Evolutionary conservation across 352 stramenopile genomes (phyloP), one percentile per base, ranked within the genome.

Genomic region (Pythium dissotocum): DNA sequence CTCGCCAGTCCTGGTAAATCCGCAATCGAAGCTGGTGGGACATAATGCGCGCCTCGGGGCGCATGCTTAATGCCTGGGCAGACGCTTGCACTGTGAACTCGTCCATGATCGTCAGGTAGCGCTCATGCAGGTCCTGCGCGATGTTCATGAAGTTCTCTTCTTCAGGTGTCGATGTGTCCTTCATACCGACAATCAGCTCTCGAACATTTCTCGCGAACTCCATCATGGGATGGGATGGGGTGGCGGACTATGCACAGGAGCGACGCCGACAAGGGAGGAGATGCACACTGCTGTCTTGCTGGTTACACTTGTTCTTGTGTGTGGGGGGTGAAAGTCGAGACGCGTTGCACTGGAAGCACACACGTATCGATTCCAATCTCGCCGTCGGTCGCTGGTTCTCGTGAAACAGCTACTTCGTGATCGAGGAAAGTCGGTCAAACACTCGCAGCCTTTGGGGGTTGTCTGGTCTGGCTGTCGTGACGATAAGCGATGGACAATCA

Each of bases 1-100:
- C 80, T 58, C 84, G 84, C 86, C 86, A 94, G 66, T 94, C 84
- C 69, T 93, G 85, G 71, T 94, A 94, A 63, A 94, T 91, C 65
- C 84, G 80, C 58, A 91, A 61, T 24, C 85, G 84, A 42, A 94
- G 69, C 58, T 94, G 75, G 72, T 94, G 84, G 21, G 80, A 85
- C 49, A 85, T 72, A n/a, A 91, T 76, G 51, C 86, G 83, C 38
- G 86, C 83, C 64, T 94, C 86, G 16, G 86, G 86, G 46, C 82
- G 89, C 79, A 91, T 87, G 36, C 69, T 88, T 63, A 94, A 67
- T 58, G 83, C 82, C 46, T 89, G 71, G 6, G 72, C 71, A 3
- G 71, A 79, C 32, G 90, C 75, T 70, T 90, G 67, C 35, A 69
- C 61, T 1, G 75, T 80, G 69, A 94, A 90, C 14, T 83, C 75